Evolutionary conservation across 2,329 filamentous ascomycete species (phyloP).

Genomic region (Didymella pinodella): DNA sequence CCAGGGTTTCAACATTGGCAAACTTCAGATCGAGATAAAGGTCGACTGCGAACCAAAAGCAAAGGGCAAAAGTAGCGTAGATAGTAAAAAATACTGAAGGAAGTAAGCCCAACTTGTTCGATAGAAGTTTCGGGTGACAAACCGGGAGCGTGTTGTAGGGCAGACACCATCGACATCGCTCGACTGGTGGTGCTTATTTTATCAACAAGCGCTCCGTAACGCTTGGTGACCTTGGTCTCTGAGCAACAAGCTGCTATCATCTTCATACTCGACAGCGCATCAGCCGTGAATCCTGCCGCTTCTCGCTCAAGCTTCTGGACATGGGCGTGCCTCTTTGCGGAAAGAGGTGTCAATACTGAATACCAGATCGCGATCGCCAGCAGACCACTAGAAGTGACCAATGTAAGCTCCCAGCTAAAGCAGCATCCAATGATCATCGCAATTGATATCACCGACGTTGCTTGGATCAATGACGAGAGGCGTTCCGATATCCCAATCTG

Average conservation of each 20-base stretch:
- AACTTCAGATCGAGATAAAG: constrained; percentile 28
- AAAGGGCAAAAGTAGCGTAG: constrained; percentile 37
- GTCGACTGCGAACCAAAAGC: constrained; percentile 39
- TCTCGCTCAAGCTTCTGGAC: constrained; percentile 33
- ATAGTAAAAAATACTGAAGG: constrained; percentile 35
- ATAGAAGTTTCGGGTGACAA: constrained; percentile 1
- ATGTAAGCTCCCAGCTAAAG: constrained; percentile 38
- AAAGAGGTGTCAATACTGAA: constrained; percentile 26
- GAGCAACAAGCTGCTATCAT: constrained; percentile 39
- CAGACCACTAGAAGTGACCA: constrained; percentile 36
- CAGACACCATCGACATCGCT: constrained; percentile 28
- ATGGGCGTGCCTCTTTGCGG: constrained; percentile 26
- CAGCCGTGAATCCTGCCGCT: constrained; percentile 28
- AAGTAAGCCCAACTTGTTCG: constrained; percentile 3
- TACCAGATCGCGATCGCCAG: constrained; percentile 36
- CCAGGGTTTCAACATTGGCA: constrained; percentile 26
- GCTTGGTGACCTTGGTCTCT: constrained; percentile 30
- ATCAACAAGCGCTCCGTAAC: constrained; percentile 24
- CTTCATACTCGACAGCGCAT: constrained; percentile 31
- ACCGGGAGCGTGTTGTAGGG: constrained; percentile 35
- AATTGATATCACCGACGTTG: constrained; percentile 32
- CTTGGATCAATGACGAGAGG: constrained; percentile 37
- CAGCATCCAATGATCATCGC: constrained; percentile 38
- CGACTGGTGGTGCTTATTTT: constrained; percentile 18
- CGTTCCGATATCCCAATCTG: constrained; percentile 43